These are phyloP conservation scores for Danielia oregonensis DNA, from an alignment of 805 yeast species.

Conservation along the genomic window DNA sequence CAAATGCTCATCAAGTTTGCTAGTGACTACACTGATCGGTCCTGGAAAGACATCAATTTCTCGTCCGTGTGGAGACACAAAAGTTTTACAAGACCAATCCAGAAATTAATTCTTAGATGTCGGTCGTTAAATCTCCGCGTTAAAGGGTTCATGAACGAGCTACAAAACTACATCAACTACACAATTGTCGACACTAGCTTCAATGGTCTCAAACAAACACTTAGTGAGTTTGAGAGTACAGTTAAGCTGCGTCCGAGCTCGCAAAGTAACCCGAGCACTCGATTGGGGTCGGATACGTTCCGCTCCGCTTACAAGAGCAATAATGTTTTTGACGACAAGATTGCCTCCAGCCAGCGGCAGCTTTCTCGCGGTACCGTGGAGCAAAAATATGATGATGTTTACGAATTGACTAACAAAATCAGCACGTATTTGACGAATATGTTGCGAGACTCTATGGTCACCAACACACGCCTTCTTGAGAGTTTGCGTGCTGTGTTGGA, in stretches of 20 bases:
- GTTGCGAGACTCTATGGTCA: slow-evolving; percentile 62
- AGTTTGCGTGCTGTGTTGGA: slow-evolving; percentile 44
- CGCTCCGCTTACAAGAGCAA: slow-evolving; percentile 14
- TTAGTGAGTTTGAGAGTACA: slow-evolving; percentile 5
- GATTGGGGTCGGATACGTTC: neutral
- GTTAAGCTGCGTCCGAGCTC: neutral
- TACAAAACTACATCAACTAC: slow-evolving; percentile 51
- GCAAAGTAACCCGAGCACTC: neutral
- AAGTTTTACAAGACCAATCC: slow-evolving; percentile 40
- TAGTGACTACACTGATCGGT: slow-evolving; percentile 53
- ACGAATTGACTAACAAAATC: slow-evolving; percentile 40
- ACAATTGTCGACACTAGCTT: slow-evolving; percentile 60
- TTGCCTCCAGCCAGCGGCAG: slow-evolving; percentile 9
- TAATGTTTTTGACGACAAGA: slow-evolving; percentile 22
- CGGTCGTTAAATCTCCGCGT: slow-evolving; percentile 56
- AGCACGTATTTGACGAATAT: slow-evolving; percentile 59
- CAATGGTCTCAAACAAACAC: slow-evolving; percentile 32
- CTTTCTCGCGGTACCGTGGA: slow-evolving; percentile 3
- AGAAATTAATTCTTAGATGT: slow-evolving; percentile 51
- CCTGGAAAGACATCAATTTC: slow-evolving; percentile 61
- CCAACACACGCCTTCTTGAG: slow-evolving; percentile 51
- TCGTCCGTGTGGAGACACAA: slow-evolving; percentile 64
- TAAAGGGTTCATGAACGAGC: slow-evolving; percentile 52
- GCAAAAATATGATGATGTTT: slow-evolving; percentile 8
- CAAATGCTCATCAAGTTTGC: slow-evolving; percentile 60